Base-by-base conservation (phyloP, 257 asterid genomes). In the Leonotis leonurus region DNA sequence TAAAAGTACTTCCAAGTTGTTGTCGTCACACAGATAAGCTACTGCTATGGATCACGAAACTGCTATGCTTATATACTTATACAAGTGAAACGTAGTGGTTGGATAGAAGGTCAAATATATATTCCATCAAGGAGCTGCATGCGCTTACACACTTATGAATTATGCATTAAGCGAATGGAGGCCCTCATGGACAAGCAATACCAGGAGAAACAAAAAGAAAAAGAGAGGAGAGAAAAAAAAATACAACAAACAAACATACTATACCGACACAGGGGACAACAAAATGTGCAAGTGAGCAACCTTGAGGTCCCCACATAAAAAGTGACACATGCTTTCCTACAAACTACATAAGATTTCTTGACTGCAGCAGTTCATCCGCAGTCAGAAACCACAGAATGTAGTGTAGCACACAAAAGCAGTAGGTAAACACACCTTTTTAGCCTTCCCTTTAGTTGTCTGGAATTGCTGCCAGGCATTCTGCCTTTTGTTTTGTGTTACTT, bases 401-500 rank as follows among this genome's bases (percentile, higher is more conserved):
- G 3, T 3, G 33, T 22, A 26, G 24, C 48, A 70, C 29, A 52
- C 20, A 57, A 2, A 20, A 37, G 45, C 12, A 57, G 62, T 24
- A 44, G 24, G 43, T 54, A 24, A 65, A 55, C 32, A 18, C 66
- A 89, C 99, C 97, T 92, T 92, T 76, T 89, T 92, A 64, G 96
- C 81, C 62, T 76, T 77, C 76, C 96, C 97, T 81, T 89, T 92
- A 35, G 94, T 80, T 20, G 97, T 89, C 77, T 92, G 97, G 73
- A 92, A 92, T 72, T 92, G 97, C 73, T 92, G 99, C 99, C 99
- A 89, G 44, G 91, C 95, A 52, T 89, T 92, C 79, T 87, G 96
- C 77, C 97, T 86, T 78, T 92, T 92, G 75, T 92, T 92, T 77
- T 92, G 99, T 17, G 91, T 62, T 35, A 84, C 89, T 78, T 92